Evolutionary conservation across 176 grass and related monocot genomes (phyloP).

Genomic region (Guadua angustifolia): DNA sequence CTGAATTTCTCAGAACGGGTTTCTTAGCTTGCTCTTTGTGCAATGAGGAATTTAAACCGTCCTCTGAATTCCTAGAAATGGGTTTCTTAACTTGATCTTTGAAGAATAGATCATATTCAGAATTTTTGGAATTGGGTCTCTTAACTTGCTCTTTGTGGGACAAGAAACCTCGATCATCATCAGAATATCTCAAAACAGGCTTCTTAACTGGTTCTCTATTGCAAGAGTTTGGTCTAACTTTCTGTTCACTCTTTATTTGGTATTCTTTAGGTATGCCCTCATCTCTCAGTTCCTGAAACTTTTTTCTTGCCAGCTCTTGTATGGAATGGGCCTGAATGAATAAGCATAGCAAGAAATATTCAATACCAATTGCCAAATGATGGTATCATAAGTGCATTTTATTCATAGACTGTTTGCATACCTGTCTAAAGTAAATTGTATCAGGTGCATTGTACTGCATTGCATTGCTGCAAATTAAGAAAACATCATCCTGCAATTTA

Average conservation of each 20-base stretch:
- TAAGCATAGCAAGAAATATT: constrained; percentile 40
- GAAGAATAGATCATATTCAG: constrained; percentile 20
- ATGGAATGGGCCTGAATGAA: constrained; percentile 83
- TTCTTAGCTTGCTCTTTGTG: constrained; percentile 53
- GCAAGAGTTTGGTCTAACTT: constrained; percentile 49
- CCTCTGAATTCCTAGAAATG: constrained; percentile 41
- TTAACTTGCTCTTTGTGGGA: constrained; percentile 49
- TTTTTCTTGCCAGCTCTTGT: constrained; percentile 94
- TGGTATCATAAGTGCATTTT: not conserved
- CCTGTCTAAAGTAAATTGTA: constrained; percentile 99
- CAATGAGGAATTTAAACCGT: constrained; percentile 42
- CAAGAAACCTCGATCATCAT: constrained; percentile 52
- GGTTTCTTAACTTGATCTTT: constrained; percentile 50
- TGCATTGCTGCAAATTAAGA: constrained; percentile 97
- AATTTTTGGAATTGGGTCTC: constrained; percentile 44
- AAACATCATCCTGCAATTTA: constrained; percentile 89
- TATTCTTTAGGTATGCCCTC: constrained; percentile 62
- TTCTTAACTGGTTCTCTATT: constrained; percentile 63
- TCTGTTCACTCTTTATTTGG: constrained; percentile 59
- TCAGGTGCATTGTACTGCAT: constrained; percentile 99
- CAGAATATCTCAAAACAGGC: constrained; percentile 44
- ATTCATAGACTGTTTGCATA: constrained; percentile 36
- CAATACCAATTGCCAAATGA: constrained; percentile 15
- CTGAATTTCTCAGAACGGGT: constrained; percentile 48
- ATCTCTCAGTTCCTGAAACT: constrained; percentile 87